phyloP scores from a whole-genome alignment of 2,329 filamentous ascomycete genomes.

The Ophiostoma sp. region DNA sequence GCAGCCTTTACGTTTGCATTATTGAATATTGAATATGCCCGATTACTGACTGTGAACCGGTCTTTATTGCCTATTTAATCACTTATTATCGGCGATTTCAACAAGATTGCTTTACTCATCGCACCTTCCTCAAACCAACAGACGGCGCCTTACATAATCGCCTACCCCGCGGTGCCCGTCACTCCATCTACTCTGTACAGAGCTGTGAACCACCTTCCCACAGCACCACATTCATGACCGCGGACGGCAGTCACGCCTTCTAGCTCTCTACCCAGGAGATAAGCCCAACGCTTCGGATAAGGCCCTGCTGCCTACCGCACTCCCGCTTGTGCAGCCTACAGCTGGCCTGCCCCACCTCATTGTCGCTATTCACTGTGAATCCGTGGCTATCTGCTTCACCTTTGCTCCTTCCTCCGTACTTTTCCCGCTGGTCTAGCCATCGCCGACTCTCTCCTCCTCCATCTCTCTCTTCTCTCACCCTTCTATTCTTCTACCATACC shows the following conservation, averaged over 20 bases:
- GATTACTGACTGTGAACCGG: too few species aligned
- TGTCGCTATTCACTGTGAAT: constrained; percentile 17
- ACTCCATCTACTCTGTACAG: neutral
- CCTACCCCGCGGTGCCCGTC: constrained; percentile 7
- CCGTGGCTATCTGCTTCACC: neutral
- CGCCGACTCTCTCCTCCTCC: neutral
- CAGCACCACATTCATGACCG: neutral
- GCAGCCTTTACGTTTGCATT: neutral
- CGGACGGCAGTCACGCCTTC: neutral
- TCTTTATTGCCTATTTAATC: too few species aligned
- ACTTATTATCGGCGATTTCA: too few species aligned
- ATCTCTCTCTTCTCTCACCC: neutral
- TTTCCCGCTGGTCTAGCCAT: neutral
- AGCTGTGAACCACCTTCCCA: neutral
- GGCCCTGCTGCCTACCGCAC: neutral
- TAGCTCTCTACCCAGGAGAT: neutral
- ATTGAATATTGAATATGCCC: neutral
- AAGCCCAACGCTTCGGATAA: neutral
- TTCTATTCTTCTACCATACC: neutral
- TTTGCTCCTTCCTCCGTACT: constrained; percentile 13
- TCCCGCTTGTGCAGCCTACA: neutral
- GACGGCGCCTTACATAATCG: neutral
- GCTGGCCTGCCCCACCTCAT: neutral
- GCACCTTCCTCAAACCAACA: neutral
- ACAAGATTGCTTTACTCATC: neutral